These are phyloP conservation scores for Xylariaceae sp. DNA, from an alignment of 2,329 filamentous ascomycete genomes.

Conservation along the genomic window DNA sequence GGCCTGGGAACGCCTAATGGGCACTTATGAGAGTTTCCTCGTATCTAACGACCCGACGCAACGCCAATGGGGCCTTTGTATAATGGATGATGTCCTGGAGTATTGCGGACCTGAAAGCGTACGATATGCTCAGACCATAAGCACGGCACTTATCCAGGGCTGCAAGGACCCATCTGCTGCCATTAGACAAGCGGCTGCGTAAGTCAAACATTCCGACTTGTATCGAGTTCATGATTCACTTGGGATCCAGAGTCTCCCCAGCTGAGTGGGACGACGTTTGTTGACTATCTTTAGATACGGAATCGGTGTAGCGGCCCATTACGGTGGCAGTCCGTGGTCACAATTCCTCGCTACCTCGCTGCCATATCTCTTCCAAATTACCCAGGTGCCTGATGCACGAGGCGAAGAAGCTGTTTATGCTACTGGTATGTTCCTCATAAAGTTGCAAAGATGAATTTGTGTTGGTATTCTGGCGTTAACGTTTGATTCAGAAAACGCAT, in stretches of 20 bases:
- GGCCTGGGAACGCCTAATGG: constrained; percentile 80
- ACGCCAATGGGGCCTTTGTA: constrained; percentile 97
- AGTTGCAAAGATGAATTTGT: neutral
- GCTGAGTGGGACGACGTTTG: neutral
- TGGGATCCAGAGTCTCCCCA: neutral
- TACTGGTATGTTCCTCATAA: constrained; percentile 44
- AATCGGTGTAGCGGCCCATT: constrained; percentile 90
- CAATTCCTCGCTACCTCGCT: constrained; percentile 79
- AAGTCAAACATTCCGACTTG: constrained; percentile 16
- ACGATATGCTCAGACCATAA: constrained; percentile 80
- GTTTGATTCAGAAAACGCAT: constrained; percentile 69
- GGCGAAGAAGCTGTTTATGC: constrained; percentile 94
- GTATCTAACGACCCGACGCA: constrained; percentile 80
- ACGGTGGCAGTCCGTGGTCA: constrained; percentile 81
- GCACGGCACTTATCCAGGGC: constrained; percentile 79
- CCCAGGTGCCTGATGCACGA: constrained; percentile 73
- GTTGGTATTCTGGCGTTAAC: constrained; percentile 14
- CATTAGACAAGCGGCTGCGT: constrained; percentile 92
- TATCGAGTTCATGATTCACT: neutral
- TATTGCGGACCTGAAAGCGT: constrained; percentile 90
- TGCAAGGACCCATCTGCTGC: constrained; percentile 82
- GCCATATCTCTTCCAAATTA: constrained; percentile 79
- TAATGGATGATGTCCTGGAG: constrained; percentile 96
- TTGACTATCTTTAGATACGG: constrained; percentile 52
- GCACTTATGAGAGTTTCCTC: constrained; percentile 82